A percentile compares a stretch with the other conserved stretches of the same genome.
phyloP scores from a whole-genome alignment of 495 filamentous ascomycete genomes.

The Aspergillus sclerotiicarbonarius region DNA sequence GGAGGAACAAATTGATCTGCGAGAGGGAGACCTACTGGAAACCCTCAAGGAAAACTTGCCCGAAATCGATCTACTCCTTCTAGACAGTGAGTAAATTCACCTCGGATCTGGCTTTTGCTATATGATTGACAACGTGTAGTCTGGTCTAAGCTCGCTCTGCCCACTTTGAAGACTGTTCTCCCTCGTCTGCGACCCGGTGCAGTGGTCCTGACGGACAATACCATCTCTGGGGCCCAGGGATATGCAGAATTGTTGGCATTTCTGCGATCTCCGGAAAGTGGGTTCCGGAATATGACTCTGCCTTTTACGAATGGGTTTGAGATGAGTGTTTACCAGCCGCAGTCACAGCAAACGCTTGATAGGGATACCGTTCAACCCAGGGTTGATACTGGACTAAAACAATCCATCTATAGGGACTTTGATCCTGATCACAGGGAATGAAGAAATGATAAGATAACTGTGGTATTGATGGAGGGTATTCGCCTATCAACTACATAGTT shows the following conservation, averaged over 20 bases:
- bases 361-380: no score
- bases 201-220: constrained; percentile 52
- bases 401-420: no score
- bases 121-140: constrained; percentile 29
- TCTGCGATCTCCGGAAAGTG: constrained; percentile 14
- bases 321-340: constrained; percentile 15
- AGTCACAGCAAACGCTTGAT: no score
- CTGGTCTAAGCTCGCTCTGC: constrained; percentile 49
- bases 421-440: no score
- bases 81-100: constrained; percentile 49
- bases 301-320: constrained; percentile 15
- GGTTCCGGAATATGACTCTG: constrained; percentile 11
- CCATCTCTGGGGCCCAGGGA: constrained; percentile 23
- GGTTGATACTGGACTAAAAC: no score
- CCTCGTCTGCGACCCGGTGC: constrained; percentile 43
- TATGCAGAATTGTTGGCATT: constrained; percentile 40
- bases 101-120: constrained; percentile 1
- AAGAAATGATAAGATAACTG: no score
- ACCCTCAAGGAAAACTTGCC: constrained; percentile 43
- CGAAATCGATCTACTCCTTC: constrained; percentile 49
- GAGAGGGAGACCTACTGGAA: constrained; percentile 52
- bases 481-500: no score
- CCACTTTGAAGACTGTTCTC: constrained; percentile 45
- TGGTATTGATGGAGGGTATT: no score
- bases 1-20: constrained; percentile 45